These are phyloP conservation scores for Phaeosphaeriaceae sp. DNA, from an alignment of 2,329 filamentous ascomycete genomes.

Conservation along the genomic window DNA sequence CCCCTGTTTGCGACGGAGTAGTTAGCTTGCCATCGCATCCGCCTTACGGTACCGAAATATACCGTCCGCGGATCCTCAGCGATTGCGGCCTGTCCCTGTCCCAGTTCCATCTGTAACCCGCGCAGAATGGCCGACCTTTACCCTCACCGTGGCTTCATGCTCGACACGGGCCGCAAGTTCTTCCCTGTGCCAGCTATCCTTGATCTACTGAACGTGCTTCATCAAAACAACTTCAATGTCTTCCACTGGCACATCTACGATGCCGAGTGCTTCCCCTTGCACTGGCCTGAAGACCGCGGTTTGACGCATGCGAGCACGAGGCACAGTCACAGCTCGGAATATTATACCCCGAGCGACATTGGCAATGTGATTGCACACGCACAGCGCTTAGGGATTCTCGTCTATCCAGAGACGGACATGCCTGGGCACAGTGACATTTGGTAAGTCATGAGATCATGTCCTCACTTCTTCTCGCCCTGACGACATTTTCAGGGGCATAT, in stretches of 20 bases:
- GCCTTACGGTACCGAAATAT: neutral
- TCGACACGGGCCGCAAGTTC: neutral
- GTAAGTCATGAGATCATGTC: neutral
- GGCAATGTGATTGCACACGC: neutral
- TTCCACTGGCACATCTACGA: neutral
- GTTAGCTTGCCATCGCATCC: neutral
- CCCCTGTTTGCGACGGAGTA: neutral
- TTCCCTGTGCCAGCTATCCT: neutral
- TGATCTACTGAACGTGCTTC: neutral
- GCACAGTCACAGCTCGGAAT: neutral
- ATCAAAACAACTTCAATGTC: neutral
- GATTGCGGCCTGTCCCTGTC: neutral
- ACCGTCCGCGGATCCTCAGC: neutral
- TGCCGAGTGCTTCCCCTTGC: neutral
- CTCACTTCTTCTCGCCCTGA: neutral
- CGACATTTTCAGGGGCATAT: neutral
- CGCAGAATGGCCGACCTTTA: neutral
- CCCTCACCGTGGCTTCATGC: neutral
- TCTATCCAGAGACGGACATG: neutral
- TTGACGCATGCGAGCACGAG: neutral
- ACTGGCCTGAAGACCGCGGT: neutral
- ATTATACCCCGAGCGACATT: neutral
- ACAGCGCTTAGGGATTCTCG: neutral
- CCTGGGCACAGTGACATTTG: neutral
- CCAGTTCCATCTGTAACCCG: neutral